Evolutionary conservation across 108 stramenopile genomes (phyloP), one percentile per base, ranked within the genome.

Genomic region (Schizochytrium sp.): DNA sequence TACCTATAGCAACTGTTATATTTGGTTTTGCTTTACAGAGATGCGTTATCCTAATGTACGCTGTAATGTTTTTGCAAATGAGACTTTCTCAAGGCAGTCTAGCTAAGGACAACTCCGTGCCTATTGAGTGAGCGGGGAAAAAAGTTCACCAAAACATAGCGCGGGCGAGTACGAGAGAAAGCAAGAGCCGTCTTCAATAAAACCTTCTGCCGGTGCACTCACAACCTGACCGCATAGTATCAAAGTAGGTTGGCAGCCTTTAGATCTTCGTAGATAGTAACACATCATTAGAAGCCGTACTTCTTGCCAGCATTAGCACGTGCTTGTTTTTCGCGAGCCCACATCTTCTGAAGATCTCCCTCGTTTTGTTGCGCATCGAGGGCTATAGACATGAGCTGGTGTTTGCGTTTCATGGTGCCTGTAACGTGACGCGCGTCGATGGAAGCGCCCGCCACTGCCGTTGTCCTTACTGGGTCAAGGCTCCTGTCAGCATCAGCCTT

Each of bases 351-450:
- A 8, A 69, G 64, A 15, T 69, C 64, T 38, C 15, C 64, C 64
- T 69, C 12, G 64, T 69, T 69, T 44, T 69, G 64, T 44, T 69
- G 64, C 64, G 64, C 64, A 38, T 69, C 28, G 64, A 69, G 64
- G 42, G 64, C 64, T 44, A 69, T 69, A 7, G 64, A 69, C 12
- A 69, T 44, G 2, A 69, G 64, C 15, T 69, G 64, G 15, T 69
- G 64, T 2, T 69, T 69, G 12, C 64, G 64, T 15, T 69, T 69
- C 64, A 69, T 69, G 19, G 64, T 69, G 42, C 12, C 28, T 38
- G 40, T 69, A 38, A 69, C 64, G 28, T 69, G 40, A 3, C 64
- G 64, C 44, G 40, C 44, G 28, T 69, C 64, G 15, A 69, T 69
- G 64, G 64, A 7, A 7, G 64, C 64, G 0, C 64, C 64, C 40